Evolutionary conservation across 495 filamentous ascomycete species (phyloP).

Genomic region (Podospora australis): DNA sequence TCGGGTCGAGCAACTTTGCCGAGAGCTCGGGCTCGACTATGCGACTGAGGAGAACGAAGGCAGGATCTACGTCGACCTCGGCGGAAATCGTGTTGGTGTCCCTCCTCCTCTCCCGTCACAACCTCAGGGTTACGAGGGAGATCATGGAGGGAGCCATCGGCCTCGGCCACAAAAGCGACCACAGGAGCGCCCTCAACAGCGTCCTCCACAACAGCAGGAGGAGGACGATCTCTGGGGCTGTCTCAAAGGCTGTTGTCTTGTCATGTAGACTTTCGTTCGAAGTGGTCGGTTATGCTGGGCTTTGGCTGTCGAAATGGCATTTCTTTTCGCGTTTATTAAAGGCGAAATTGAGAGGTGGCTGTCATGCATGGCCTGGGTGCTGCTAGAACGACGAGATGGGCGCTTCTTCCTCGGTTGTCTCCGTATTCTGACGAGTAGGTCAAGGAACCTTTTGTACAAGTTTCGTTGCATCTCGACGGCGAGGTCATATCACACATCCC

Average conservation of each 20-base stretch:
- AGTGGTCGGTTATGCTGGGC: no score
- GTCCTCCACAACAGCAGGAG: conserved; percentile 32
- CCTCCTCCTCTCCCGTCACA: conserved; percentile 46
- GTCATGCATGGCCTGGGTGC: no score
- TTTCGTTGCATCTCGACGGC: no score
- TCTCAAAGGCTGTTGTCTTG: conserved; percentile 62
- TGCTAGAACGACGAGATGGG: no score
- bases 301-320: no score
- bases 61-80: conserved; percentile 57
- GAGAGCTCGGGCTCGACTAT: conserved; percentile 73
- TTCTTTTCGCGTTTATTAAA: no score
- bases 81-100: conserved; percentile 28
- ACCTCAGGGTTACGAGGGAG: conserved; percentile 33
- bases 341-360: no score
- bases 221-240: conserved; percentile 57
- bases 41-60: conserved; percentile 82
- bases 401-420: no score
- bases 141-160: conserved; percentile 16
- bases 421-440: no score
- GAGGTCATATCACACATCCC: no score
- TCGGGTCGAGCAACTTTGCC: conserved; percentile 77
- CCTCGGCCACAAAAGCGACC: conserved; percentile 21
- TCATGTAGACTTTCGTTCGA: no score
- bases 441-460: no score
- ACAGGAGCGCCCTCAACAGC: conserved; percentile 35